These are phyloP conservation scores for Rutidosis leptorrhynchoides DNA, from an alignment of 129 eudicot species.

Conservation along the genomic window DNA sequence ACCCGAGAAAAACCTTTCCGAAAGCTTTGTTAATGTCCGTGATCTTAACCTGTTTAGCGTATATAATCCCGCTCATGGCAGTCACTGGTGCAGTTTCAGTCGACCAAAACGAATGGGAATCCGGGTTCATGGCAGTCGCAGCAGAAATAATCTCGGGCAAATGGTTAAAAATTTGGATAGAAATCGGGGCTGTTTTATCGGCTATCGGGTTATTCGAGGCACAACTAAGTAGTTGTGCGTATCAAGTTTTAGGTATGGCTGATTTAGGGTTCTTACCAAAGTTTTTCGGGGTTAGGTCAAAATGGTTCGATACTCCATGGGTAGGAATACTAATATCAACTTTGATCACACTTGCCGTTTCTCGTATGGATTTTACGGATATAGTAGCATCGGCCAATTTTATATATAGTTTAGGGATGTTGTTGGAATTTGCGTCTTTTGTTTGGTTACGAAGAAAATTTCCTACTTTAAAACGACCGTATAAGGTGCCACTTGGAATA, in stretches of 20 bases:
- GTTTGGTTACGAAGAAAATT: slow-evolving; percentile 42
- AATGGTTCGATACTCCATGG: slow-evolving; percentile 61
- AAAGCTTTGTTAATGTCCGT: slow-evolving; percentile 39
- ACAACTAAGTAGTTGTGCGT: slow-evolving; percentile 46
- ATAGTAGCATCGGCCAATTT: slow-evolving; percentile 49
- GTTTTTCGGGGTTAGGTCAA: slow-evolving; percentile 40
- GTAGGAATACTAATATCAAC: slow-evolving; percentile 44
- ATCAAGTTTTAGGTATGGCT: slow-evolving; percentile 54
- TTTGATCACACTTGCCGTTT: slow-evolving; percentile 26
- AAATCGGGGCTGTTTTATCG: slow-evolving; percentile 57
- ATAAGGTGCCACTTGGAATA: slow-evolving; percentile 42
- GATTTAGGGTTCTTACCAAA: slow-evolving; percentile 48
- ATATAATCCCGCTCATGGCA: slow-evolving; percentile 50
- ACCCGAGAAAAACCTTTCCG: slow-evolving; percentile 48
- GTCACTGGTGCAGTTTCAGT: slow-evolving; percentile 44
- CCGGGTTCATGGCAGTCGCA: slow-evolving; percentile 51
- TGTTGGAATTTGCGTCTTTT: slow-evolving; percentile 51
- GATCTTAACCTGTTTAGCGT: slow-evolving; percentile 52
- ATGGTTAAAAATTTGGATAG: slow-evolving; percentile 59
- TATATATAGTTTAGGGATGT: slow-evolving; percentile 55
- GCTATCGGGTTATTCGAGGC: slow-evolving; percentile 50
- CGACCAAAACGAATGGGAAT: slow-evolving; percentile 47
- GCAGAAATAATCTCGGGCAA: slow-evolving; percentile 45
- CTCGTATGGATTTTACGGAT: slow-evolving; percentile 37
- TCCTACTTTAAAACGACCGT: slow-evolving; percentile 46